A percentile compares a stretch with the other conserved stretches of the same genome.
These are phyloP conservation scores for Zymoseptoria pseudotritici DNA, from an alignment of 2,329 filamentous ascomycete genomes.

Conservation along the genomic window DNA sequence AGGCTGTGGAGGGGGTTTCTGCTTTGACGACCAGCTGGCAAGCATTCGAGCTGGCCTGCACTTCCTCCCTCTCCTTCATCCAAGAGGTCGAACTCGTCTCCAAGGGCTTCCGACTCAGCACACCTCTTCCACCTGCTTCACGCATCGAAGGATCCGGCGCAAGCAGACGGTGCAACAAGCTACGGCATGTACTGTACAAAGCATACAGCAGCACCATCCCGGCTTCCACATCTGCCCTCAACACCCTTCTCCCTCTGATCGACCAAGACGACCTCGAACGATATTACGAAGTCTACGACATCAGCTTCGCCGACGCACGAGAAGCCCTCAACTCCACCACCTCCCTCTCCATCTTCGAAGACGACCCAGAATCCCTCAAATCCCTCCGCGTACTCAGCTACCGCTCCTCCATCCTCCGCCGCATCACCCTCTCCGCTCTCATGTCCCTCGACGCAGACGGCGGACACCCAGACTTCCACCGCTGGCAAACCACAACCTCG, in stretches of 20 bases:
- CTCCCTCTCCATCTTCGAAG: constrained; percentile 53
- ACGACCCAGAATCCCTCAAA: constrained; percentile 71
- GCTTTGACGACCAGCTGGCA: constrained; percentile 67
- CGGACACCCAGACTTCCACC: constrained; percentile 64
- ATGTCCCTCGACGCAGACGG: constrained; percentile 79
- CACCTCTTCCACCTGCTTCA: constrained; percentile 83
- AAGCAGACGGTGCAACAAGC: constrained; percentile 66
- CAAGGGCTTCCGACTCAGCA: constrained; percentile 82
- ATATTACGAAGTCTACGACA: constrained; percentile 67
- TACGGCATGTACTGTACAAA: constrained; percentile 67
- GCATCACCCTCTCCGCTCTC: constrained; percentile 81
- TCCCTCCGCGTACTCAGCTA: constrained; percentile 60
- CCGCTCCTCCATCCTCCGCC: constrained; percentile 70
- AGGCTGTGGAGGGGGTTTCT: constrained; percentile 63
- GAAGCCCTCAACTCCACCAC: constrained; percentile 43
- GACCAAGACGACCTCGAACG: constrained; percentile 79
- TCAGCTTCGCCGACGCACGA: constrained; percentile 40
- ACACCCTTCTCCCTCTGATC: constrained; percentile 62
- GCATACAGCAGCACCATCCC: constrained; percentile 64
- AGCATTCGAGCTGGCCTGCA: constrained; percentile 69
- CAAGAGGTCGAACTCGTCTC: constrained; percentile 96
- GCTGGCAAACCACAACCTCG: constrained; percentile 73
- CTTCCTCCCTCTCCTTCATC: constrained; percentile 70
- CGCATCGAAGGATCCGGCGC: constrained; percentile 71
- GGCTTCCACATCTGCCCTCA: constrained; percentile 63